A percentile compares a stretch with the other conserved stretches of the same genome.
Evolutionary conservation across 2,329 filamentous ascomycete genomes (phyloP).

Genomic region (Exophiala mesophila): DNA sequence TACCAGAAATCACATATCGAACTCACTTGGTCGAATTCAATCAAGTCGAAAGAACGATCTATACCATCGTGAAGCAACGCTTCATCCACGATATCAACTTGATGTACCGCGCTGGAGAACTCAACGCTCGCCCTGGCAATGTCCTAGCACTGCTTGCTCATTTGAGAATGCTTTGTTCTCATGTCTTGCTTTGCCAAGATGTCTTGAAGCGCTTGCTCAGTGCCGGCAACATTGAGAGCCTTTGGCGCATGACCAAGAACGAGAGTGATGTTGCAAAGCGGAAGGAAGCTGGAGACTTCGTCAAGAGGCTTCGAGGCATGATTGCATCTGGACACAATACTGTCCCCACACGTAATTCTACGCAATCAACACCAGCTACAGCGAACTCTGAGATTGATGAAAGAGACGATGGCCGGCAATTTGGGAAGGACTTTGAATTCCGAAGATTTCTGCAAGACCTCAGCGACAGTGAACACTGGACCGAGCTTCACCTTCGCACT

Average conservation of each 20-base stretch:
- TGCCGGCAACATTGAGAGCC: constrained; percentile 41
- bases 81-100: constrained; percentile 42
- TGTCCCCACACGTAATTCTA: constrained; percentile 11
- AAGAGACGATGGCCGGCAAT: neutral
- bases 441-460: constrained; percentile 20
- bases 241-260: constrained; percentile 33
- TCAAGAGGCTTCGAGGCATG: constrained; percentile 27
- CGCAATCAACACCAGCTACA: neutral
- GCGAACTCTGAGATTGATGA: neutral
- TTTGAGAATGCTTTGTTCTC: constrained; percentile 49
- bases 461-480: constrained; percentile 10
- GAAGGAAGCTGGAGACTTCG: constrained; percentile 30
- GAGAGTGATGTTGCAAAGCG: constrained; percentile 17
- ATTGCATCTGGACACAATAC: constrained; percentile 8
- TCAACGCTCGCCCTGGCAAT: constrained; percentile 33
- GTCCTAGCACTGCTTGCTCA: constrained; percentile 46
- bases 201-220: constrained; percentile 44
- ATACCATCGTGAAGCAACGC: constrained; percentile 46
- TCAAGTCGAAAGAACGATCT: constrained; percentile 48
- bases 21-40: constrained; percentile 48
- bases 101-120: constrained; percentile 23
- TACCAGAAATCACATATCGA: constrained; percentile 46
- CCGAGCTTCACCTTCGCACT: constrained; percentile 27
- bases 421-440: constrained; percentile 5
- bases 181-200: constrained; percentile 45